Base-by-base conservation (phyloP, 2,329 filamentous ascomycete species). In the Pseudocercospora musae region DNA sequence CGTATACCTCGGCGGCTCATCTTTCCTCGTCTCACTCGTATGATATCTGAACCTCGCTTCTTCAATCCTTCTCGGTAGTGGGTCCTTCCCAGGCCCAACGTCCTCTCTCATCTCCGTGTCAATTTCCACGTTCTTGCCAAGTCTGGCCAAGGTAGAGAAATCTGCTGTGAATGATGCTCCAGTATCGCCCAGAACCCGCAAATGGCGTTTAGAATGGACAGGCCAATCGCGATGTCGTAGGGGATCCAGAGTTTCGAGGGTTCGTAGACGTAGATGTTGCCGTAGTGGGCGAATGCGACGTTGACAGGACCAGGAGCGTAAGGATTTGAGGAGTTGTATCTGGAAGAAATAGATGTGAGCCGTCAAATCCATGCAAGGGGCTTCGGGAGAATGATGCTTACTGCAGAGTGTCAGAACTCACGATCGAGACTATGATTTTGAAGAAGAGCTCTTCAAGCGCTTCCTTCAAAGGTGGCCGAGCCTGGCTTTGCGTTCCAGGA, bases 231-330 rank as follows among this genome's bases (percentile, higher is more conserved):
- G 7, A 65, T 57, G 3, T 63, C 63, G 53, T 68, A 69, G 1
- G 66, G 58, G 0, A 66, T 52, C 62, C 67, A 62, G 3, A 68
- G 58, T 33, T 67, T 66, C 10, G 50, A 29, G 11, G 52, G 15
- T 27, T 50, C 40, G 52, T 69, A 68, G n/a, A 53, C 40, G 57
- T 66, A 68, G 6, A 66, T 53, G 40, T 67, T 69, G 29, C 56
- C 57, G 37, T 60, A 66, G 29, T 48, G 10, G 15, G 58, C 37
- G 18, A 60, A 44, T 11, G 54, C 59, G 20, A 66, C 60, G 11
- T 59, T 40, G 1, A 55, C 56, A 11, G 15, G 7, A 4, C 21
- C n/a, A 5, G 65, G 65, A 13, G 62, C 59, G 37, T 59, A 57
- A 4, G 50, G 62, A 20, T 20, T 62, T 11, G 57, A 58, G 3